Percentiles rank a stretch among this genome's conserved stretches.
phyloP scores from a whole-genome alignment of 306 rosid genomes.

The Vigna unguiculata region DNA sequence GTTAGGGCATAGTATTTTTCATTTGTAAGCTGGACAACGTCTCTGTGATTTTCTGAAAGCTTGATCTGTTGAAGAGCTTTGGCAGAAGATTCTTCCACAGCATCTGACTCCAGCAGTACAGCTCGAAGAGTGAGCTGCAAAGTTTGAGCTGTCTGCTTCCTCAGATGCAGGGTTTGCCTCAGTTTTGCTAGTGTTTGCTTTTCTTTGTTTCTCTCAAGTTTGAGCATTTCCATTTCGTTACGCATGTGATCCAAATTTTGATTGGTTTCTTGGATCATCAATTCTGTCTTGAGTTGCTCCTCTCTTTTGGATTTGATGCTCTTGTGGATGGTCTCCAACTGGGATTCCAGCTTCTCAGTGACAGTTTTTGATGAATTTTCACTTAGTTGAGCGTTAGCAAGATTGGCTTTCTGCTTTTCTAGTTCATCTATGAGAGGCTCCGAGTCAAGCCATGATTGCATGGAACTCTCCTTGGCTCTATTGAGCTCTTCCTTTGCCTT shows the following conservation, averaged over 20 bases:
- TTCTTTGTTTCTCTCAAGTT: conserved; percentile 40
- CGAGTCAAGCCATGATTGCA: conserved; percentile 73
- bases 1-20: conserved; percentile 52
- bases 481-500: conserved; percentile 50
- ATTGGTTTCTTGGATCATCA: conserved; percentile 46
- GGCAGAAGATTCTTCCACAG: conserved; percentile 50
- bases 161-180: conserved; percentile 47
- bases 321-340: conserved; percentile 39
- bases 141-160: conserved; percentile 48
- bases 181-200: conserved; percentile 34
- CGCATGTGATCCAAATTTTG: conserved; percentile 47
- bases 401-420: conserved; percentile 52
- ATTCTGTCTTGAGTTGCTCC: conserved; percentile 41
- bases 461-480: conserved; percentile 56
- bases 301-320: conserved; percentile 56
- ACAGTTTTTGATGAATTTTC: conserved; percentile 14
- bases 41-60: conserved; percentile 39
- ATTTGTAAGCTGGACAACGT: conserved; percentile 46
- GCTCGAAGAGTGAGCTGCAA: conserved; percentile 57
- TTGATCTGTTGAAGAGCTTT: conserved; percentile 50
- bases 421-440: conserved; percentile 67
- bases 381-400: conserved; percentile 45
- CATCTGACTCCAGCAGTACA: conserved; percentile 53
- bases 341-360: conserved; percentile 51
- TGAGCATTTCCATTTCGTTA: conserved; percentile 45